phyloP scores from a whole-genome alignment of 305 asterid genomes.

The Euphrasia arctica region DNA sequence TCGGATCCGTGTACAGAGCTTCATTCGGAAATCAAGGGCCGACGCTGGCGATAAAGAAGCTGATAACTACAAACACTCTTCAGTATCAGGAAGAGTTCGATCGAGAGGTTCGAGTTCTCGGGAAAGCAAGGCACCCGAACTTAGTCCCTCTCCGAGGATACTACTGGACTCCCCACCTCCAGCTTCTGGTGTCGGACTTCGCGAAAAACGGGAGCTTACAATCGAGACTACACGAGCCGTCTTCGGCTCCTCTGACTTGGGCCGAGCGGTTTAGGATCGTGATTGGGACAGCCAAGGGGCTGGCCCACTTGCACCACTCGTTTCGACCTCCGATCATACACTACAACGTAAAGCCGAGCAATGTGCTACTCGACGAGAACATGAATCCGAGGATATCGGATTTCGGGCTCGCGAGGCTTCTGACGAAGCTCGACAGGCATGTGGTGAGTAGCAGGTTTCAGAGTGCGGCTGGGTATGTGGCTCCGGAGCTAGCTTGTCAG shows the following conservation, averaged over 20 bases:
- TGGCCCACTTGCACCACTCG: constrained; percentile 80
- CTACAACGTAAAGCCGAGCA: constrained; percentile 82
- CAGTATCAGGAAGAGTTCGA: constrained; percentile 83
- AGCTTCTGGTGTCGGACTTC: constrained; percentile 76
- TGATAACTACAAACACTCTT: constrained; percentile 50
- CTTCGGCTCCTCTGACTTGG: constrained; percentile 58
- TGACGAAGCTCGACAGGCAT: constrained; percentile 60
- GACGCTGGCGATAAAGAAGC: constrained; percentile 78
- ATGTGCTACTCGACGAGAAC: constrained; percentile 68
- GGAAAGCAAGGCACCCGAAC: constrained; percentile 77
- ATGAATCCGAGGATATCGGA: constrained; percentile 68
- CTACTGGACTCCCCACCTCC: constrained; percentile 90
- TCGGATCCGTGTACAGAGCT: constrained; percentile 80
- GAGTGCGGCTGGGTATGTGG: constrained; percentile 79
- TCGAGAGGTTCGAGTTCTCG: constrained; percentile 64
- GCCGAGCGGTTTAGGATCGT: constrained; percentile 58
- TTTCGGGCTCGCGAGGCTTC: constrained; percentile 68
- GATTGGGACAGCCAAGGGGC: constrained; percentile 82
- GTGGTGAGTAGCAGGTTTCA: constrained; percentile 57
- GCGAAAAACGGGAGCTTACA: constrained; percentile 65
- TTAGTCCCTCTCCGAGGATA: constrained; percentile 67
- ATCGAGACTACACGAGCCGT: constrained; percentile 52
- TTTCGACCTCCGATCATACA: constrained; percentile 83
- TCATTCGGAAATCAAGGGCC: too few species aligned
- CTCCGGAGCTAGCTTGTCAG: constrained; percentile 89